Conservation (phyloP, 805 yeast genomes). For the Starmerella etchellsii region DNA sequence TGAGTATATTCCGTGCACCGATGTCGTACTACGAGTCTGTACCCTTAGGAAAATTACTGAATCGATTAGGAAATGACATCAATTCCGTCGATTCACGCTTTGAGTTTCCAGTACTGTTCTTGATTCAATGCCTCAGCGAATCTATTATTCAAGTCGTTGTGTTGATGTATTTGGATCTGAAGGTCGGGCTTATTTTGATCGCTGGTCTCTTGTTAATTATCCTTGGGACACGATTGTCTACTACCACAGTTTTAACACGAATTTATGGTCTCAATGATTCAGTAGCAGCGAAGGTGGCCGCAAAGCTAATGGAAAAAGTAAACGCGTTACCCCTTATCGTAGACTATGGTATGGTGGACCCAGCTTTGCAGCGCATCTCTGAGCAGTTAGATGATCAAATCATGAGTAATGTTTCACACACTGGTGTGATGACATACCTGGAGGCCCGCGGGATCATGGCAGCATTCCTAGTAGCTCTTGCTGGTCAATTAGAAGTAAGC, state of each 20-base stretch:
- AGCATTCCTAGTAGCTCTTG: neutral
- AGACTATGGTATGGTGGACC: neutral
- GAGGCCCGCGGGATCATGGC: neutral
- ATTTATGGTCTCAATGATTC: neutral
- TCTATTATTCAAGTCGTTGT: neutral
- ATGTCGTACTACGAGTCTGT: constrained; percentile 90
- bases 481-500: neutral
- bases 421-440: neutral
- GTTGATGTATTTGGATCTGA: constrained; percentile 32
- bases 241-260: neutral
- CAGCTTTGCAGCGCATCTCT: neutral
- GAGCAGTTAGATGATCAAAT: constrained; percentile 1
- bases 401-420: neutral
- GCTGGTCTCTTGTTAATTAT: constrained; percentile 25
- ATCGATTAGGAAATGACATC: constrained; percentile 78
- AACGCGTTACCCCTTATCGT: constrained; percentile 2
- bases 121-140: constrained; percentile 38
- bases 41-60: constrained; percentile 79
- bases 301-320: constrained; percentile 16
- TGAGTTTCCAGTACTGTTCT: constrained; percentile 25
- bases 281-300: constrained; percentile 28
- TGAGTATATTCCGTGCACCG: constrained; percentile 64
- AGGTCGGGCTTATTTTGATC: constrained; percentile 71
- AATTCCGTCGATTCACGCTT: constrained; percentile 67
- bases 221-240: neutral